Percentiles rank a stretch among this genome's conserved stretches.
Conservation (phyloP, 2,329 filamentous ascomycete genomes). For the Penicillium sumatraense region DNA sequence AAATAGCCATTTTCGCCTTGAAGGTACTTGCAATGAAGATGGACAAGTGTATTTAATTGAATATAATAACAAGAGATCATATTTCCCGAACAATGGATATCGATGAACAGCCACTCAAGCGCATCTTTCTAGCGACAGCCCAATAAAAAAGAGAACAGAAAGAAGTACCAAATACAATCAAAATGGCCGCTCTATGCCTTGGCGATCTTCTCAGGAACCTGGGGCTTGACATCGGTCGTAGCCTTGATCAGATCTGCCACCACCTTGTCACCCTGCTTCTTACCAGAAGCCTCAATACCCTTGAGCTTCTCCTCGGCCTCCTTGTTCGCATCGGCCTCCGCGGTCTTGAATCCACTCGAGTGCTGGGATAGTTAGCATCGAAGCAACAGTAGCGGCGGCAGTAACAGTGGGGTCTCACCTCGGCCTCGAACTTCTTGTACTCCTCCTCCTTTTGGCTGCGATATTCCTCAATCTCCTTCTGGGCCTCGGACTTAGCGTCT, state of each 20-base stretch:
- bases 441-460: slow-evolving; percentile 86
- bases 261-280: slow-evolving; percentile 78
- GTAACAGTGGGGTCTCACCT: slow-evolving; percentile 54
- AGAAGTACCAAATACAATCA: slow-evolving; percentile 2
- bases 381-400: background rate
- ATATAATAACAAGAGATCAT: slow-evolving; percentile 17
- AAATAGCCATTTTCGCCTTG: too few species aligned
- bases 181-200: slow-evolving; percentile 34
- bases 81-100: slow-evolving; percentile 29
- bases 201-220: slow-evolving; percentile 59
- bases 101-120: slow-evolving; percentile 27
- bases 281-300: slow-evolving; percentile 79
- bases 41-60: too few species aligned
- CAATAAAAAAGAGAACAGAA: slow-evolving; percentile 17
- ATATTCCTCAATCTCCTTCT: slow-evolving; percentile 97
- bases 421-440: slow-evolving; percentile 90
- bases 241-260: slow-evolving; percentile 81
- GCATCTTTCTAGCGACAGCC: slow-evolving; percentile 21
- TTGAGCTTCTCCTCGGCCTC: slow-evolving; percentile 81
- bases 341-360: slow-evolving; percentile 84
- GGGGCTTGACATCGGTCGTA: slow-evolving; percentile 82
- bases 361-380: slow-evolving; percentile 62
- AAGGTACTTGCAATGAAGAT: too few species aligned
- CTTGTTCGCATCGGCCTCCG: slow-evolving; percentile 77
- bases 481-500: slow-evolving; percentile 93